Evolutionary conservation across 331 rosid species (phyloP), one percentile per base, ranked within the genome.

Genomic region (Malus hybrid): DNA sequence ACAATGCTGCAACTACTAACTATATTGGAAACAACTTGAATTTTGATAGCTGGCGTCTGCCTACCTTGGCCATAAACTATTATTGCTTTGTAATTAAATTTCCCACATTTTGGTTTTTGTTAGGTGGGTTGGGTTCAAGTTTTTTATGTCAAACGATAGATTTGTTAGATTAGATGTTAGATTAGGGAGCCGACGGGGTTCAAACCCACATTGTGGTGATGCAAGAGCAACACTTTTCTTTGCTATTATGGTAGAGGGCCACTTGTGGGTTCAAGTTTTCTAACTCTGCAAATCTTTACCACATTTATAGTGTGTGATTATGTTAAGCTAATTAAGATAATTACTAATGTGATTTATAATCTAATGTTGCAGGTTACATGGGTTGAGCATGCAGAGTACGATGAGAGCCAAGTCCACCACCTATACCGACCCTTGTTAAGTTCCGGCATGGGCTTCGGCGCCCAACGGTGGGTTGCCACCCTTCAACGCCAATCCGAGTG

Each of bases 341-440:
- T 39, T 57, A n/a, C 12, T 57, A 20, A 57, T 57, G 64, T 57
- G 29, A 3, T 20, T 12, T 10, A 4, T 57, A 57, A 57, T 12
- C 4, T 15, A 50, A 50, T 6, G 31, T 12, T 28, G 80, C 84
- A 94, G 99, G 99, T 94, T 56, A 92, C 97, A 62, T 94, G 99
- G 99, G 93, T 94, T 46, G 99, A 94, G 64, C 99, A 94, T 86
- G 89, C 93, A 4, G 97, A 92, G 65, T 92, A 90, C 56, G 99
- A 94, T 3, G 99, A 94, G 72, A 92, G 86, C 82, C 90, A 84
- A 80, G 85, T 94, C 6, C 99, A 94, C 83, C 89, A 84, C 24
- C 83, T 94, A 1, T 94, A 92, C 60, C 83, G 91, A 1, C 86
- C 93, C 10, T 67, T 94, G 82, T 61, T 94, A 56, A 88, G 92